Conservation (phyloP, 2,329 filamentous ascomycete genomes). For the Cercospora sp. region DNA sequence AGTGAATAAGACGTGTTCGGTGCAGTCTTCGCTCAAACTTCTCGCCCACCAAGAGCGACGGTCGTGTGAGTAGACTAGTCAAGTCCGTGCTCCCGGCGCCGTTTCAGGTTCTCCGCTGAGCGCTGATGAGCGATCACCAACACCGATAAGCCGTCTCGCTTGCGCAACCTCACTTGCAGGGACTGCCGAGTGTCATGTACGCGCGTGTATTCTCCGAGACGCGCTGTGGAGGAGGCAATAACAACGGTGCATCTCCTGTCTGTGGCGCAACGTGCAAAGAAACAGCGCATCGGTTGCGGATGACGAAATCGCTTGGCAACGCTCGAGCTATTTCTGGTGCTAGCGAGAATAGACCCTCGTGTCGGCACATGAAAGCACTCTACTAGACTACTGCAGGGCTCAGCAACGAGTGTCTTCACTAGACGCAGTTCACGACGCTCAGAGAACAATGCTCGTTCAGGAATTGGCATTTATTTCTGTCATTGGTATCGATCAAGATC, state of each 20-base stretch:
- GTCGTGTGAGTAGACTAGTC: slow-evolving; percentile 9
- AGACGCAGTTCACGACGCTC: background rate
- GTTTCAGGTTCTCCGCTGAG: slow-evolving; percentile 6
- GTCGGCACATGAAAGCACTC: background rate
- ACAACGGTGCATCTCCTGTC: background rate
- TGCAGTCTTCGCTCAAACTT: slow-evolving; percentile 8
- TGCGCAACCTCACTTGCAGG: background rate
- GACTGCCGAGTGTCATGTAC: background rate
- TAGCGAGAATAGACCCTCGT: slow-evolving; percentile 1
- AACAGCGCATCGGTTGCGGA: background rate
- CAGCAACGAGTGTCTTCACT: background rate
- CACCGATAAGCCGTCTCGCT: background rate
- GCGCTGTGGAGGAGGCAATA: background rate
- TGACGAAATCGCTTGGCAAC: slow-evolving; percentile 5
- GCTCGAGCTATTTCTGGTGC: slow-evolving; percentile 5
- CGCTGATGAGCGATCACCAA: background rate
- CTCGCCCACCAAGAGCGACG: slow-evolving; percentile 8
- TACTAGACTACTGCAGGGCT: background rate
- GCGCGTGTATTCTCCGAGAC: background rate
- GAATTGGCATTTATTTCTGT: background rate
- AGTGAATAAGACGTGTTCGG: slow-evolving; percentile 13
- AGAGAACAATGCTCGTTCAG: background rate
- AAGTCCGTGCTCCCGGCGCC: background rate
- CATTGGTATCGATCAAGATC: slow-evolving; percentile 1
- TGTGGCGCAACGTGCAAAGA: slow-evolving; percentile 6